Conservation (phyloP, 768 basidiomycete genomes). For the Agrocybe chaxingu region DNA sequence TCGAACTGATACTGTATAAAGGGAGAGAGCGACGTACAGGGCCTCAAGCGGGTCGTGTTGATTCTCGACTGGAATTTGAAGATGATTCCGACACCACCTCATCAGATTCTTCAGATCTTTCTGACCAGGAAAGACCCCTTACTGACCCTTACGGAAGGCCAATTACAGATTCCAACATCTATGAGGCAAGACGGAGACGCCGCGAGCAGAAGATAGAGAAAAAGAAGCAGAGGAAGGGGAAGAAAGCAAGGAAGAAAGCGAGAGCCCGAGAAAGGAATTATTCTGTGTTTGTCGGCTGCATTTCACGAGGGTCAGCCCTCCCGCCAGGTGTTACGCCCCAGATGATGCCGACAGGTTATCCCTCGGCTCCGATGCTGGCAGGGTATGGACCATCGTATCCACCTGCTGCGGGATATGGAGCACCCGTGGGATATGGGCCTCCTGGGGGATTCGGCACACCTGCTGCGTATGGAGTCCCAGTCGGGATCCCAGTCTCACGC, state of each 20-base stretch:
- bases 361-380: conserved; percentile 15
- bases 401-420: conserved; percentile 5
- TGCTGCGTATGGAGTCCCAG: conserved; percentile 10
- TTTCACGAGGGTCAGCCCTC: conserved; percentile 21
- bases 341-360: too few relatives aligned
- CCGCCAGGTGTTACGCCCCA: conserved; percentile 5
- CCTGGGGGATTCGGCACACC: not conserved
- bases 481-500: conserved; percentile 15
- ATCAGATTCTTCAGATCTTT: conserved; percentile 37
- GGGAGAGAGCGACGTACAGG: conserved; percentile 80
- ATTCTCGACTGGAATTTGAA: conserved; percentile 46
- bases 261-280: conserved; percentile 63
- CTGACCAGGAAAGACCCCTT: conserved; percentile 30
- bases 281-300: conserved; percentile 56
- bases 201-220: conserved; percentile 58
- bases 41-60: conserved; percentile 47
- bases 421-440: conserved; percentile 14
- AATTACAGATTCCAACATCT: conserved; percentile 17
- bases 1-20: conserved; percentile 80
- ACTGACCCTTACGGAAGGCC: conserved; percentile 38
- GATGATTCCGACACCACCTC: conserved; percentile 35
- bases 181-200: conserved; percentile 50
- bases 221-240: conserved; percentile 61
- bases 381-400: conserved; percentile 8
- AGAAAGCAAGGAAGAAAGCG: conserved; percentile 55